These are phyloP conservation scores for Cadophora luteo-olivacea DNA, from an alignment of 2,329 filamentous ascomycete genomes.

Conservation along the genomic window DNA sequence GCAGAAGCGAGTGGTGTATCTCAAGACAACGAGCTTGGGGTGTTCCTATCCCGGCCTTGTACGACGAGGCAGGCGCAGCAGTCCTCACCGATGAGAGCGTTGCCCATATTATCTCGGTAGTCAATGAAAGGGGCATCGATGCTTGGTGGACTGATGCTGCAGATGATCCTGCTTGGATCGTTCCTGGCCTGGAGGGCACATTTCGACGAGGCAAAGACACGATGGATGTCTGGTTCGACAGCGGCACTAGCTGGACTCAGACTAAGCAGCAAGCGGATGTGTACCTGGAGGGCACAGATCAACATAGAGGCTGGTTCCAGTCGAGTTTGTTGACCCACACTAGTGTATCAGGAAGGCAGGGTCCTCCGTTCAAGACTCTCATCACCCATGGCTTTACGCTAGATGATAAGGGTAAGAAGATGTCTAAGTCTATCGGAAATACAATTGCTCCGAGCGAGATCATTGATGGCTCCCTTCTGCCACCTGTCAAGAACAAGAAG, in stretches of 20 bases:
- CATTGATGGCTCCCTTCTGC: conserved; percentile 81
- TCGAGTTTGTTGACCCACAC: conserved; percentile 90
- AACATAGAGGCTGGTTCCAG: conserved; percentile 98
- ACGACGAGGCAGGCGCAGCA: conserved; percentile 74
- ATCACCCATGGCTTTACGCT: conserved; percentile 96
- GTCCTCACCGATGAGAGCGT: conserved; percentile 82
- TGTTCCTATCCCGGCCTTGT: conserved; percentile 92
- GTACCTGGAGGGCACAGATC: conserved; percentile 93
- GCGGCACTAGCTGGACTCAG: conserved; percentile 88
- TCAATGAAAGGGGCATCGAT: conserved; percentile 81
- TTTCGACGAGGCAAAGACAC: conserved; percentile 87
- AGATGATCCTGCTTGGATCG: conserved; percentile 81
- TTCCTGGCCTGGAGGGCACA: conserved; percentile 62
- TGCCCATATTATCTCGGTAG: conserved; percentile 81
- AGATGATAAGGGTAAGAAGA: conserved; percentile 90
- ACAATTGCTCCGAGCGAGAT: conserved; percentile 81
- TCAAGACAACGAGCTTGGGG: conserved; percentile 96
- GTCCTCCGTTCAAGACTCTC: conserved; percentile 84
- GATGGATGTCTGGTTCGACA: conserved; percentile 99
- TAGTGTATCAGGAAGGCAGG: conserved; percentile 44
- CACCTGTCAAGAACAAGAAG: conserved; percentile 63
- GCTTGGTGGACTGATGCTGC: conserved; percentile 90
- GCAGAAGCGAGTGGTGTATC: conserved; percentile 96
- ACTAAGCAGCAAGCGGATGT: conserved; percentile 72
- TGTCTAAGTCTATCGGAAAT: conserved; percentile 98